Percentiles rank a stretch among this genome's conserved stretches.
These are phyloP conservation scores for Penicillium paneum DNA, from an alignment of 2,329 filamentous ascomycete genomes.

Conservation along the genomic window DNA sequence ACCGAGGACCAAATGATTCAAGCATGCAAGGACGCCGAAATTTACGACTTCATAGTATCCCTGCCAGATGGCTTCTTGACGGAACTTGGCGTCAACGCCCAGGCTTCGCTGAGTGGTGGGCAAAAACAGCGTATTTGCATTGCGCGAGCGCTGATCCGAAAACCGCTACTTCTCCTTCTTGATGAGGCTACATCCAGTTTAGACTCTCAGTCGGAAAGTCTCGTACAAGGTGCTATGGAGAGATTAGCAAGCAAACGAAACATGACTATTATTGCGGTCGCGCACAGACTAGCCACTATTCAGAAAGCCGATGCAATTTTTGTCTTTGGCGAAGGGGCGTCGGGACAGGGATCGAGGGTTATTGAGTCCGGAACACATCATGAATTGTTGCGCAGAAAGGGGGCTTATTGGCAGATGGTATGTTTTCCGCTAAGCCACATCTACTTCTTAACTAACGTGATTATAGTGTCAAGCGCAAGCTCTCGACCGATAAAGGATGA, in stretches of 20 bases:
- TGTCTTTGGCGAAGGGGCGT: slow-evolving; percentile 64
- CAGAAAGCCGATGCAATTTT: slow-evolving; percentile 6
- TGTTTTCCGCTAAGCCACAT: not conserved
- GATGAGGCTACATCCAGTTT: slow-evolving; percentile 61
- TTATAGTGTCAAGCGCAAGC: slow-evolving; percentile 6
- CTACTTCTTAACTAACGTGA: not conserved
- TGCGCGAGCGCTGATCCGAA: slow-evolving; percentile 53
- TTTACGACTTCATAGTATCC: slow-evolving; percentile 52
- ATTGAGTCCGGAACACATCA: slow-evolving; percentile 43
- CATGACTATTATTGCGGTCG: slow-evolving; percentile 62
- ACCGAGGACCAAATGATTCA: slow-evolving; percentile 44
- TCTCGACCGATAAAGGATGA: not conserved
- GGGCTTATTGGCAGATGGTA: slow-evolving; percentile 5
- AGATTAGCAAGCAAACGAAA: slow-evolving; percentile 54
- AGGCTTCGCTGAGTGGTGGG: slow-evolving; percentile 51
- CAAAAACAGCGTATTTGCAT: slow-evolving; percentile 57
- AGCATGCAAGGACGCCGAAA: slow-evolving; percentile 52
- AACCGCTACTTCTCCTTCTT: slow-evolving; percentile 53
- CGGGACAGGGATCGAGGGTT: slow-evolving; percentile 42
- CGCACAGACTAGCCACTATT: slow-evolving; percentile 4
- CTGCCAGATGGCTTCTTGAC: slow-evolving; percentile 53
- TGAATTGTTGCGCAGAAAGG: slow-evolving; percentile 1
- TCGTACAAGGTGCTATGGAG: slow-evolving; percentile 68
- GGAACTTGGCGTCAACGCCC: slow-evolving; percentile 48
- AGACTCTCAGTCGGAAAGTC: slow-evolving; percentile 63